phyloP scores from a whole-genome alignment of 805 yeast genomes.

The Brettanomyces sp. region DNA sequence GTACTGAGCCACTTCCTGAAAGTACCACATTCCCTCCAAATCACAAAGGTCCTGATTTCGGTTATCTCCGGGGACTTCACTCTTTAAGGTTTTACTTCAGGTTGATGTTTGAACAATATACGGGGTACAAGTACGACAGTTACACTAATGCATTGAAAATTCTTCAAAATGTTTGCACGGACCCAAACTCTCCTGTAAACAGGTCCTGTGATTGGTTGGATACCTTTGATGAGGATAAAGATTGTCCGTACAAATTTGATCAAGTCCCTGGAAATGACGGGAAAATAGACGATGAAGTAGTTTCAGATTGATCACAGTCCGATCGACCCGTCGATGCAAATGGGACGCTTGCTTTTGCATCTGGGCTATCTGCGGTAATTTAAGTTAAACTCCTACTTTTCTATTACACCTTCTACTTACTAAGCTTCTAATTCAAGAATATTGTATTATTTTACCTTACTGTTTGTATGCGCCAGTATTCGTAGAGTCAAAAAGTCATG shows the following conservation, averaged over 20 bases:
- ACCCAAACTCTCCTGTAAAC: slow-evolving; percentile 10
- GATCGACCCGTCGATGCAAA: no score
- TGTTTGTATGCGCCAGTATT: background rate
- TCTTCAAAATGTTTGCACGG: slow-evolving; percentile 9
- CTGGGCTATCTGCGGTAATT: no score
- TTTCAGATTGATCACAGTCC: no score
- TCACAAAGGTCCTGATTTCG: slow-evolving; percentile 63
- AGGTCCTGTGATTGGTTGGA: slow-evolving; percentile 26
- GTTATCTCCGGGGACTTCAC: slow-evolving; percentile 74
- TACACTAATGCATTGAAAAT: slow-evolving; percentile 11
- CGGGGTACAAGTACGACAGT: slow-evolving; percentile 28
- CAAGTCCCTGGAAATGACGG: slow-evolving; percentile 12
- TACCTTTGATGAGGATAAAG: slow-evolving; percentile 20
- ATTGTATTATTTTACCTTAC: background rate
- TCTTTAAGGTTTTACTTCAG: slow-evolving; percentile 65
- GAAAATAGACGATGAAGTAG: no score
- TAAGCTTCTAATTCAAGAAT: no score
- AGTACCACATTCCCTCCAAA: slow-evolving; percentile 61
- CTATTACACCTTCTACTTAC: no score
- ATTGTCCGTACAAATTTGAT: slow-evolving; percentile 18
- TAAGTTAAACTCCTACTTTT: no score
- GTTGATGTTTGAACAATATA: slow-evolving; percentile 45
- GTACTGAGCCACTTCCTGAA: slow-evolving; percentile 37
- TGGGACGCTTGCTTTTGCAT: no score
- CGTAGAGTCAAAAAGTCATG: slow-evolving; percentile 1